These are phyloP conservation scores for Botryotinia narcissicola DNA, from an alignment of 2,329 filamentous ascomycete genomes.

Conservation along the genomic window DNA sequence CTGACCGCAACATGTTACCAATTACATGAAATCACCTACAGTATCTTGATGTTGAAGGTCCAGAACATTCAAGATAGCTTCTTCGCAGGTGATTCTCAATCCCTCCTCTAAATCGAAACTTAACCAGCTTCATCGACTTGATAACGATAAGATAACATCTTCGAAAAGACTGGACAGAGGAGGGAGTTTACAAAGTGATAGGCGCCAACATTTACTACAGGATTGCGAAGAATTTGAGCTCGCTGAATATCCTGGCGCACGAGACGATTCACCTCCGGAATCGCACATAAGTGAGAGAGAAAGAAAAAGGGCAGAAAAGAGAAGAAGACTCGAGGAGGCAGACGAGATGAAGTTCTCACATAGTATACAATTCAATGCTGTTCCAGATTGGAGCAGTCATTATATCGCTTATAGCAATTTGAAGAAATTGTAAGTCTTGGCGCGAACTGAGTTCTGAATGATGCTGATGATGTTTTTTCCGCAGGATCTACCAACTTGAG, in stretches of 20 bases:
- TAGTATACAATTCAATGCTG: constrained; percentile 98
- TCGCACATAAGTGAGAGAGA: constrained; percentile 22
- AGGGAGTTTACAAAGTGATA: constrained; percentile 13
- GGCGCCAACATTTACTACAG: constrained; percentile 18
- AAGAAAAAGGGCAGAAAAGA: constrained; percentile 59
- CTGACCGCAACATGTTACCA: constrained; percentile 15
- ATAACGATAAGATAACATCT: constrained; percentile 22
- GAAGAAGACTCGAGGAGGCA: constrained; percentile 65
- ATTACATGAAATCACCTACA: constrained; percentile 1
- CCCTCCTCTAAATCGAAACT: constrained; percentile 30
- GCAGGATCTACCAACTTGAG: constrained; percentile 90
- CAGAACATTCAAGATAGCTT: constrained; percentile 31
- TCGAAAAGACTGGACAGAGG: constrained; percentile 27
- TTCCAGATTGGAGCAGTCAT: constrained; percentile 98
- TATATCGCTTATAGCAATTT: constrained; percentile 99
- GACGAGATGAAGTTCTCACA: constrained; percentile 99
- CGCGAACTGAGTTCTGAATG: not conserved
- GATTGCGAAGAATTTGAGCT: constrained; percentile 37
- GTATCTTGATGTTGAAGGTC: constrained; percentile 3
- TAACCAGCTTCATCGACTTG: constrained; percentile 13
- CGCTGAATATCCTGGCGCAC: constrained; percentile 30
- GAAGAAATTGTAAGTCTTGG: constrained; percentile 80
- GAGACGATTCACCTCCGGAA: constrained; percentile 14
- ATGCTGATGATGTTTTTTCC: not conserved
- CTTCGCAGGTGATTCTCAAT: constrained; percentile 21